phyloP scores from a whole-genome alignment of 106 monocot species.

The Dactylorhiza incarnata region DNA sequence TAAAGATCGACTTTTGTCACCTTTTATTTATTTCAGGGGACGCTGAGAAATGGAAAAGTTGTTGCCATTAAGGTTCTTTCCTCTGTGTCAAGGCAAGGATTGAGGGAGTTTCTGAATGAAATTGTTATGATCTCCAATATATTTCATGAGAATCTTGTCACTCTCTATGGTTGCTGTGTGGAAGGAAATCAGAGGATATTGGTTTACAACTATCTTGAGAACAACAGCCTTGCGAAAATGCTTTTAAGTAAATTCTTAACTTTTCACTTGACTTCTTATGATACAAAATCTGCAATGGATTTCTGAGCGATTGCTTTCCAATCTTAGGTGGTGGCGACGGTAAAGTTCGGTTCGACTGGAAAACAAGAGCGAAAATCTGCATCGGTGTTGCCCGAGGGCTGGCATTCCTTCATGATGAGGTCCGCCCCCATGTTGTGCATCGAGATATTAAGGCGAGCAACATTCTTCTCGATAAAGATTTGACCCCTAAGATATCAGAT shows the following conservation, averaged over 20 bases:
- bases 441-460: slow-evolving; percentile 44
- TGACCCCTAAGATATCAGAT: slow-evolving; percentile 40
- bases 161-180: slow-evolving; percentile 34
- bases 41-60: slow-evolving; percentile 37
- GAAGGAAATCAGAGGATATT: slow-evolving; percentile 37
- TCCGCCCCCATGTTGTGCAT: slow-evolving; percentile 32
- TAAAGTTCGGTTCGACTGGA: slow-evolving; percentile 25
- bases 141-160: slow-evolving; percentile 44
- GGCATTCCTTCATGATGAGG: slow-evolving; percentile 31
- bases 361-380: slow-evolving; percentile 21
- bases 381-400: slow-evolving; percentile 44
- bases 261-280: not conserved
- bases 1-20: not conserved
- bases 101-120: slow-evolving; percentile 35
- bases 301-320: not conserved
- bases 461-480: slow-evolving; percentile 40
- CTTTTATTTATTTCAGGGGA: slow-evolving; percentile 18
- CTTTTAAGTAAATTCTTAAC: slow-evolving; percentile 27
- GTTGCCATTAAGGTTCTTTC: slow-evolving; percentile 47
- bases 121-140: slow-evolving; percentile 29
- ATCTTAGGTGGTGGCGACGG: slow-evolving; percentile 7
- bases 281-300: not conserved
- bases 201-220: slow-evolving; percentile 48
- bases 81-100: slow-evolving; percentile 36
- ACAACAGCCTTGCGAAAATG: slow-evolving; percentile 43